A percentile compares a stretch with the other conserved stretches of the same genome.
phyloP scores from a whole-genome alignment of 345 rosid genomes.

The Populus tremula region DNA sequence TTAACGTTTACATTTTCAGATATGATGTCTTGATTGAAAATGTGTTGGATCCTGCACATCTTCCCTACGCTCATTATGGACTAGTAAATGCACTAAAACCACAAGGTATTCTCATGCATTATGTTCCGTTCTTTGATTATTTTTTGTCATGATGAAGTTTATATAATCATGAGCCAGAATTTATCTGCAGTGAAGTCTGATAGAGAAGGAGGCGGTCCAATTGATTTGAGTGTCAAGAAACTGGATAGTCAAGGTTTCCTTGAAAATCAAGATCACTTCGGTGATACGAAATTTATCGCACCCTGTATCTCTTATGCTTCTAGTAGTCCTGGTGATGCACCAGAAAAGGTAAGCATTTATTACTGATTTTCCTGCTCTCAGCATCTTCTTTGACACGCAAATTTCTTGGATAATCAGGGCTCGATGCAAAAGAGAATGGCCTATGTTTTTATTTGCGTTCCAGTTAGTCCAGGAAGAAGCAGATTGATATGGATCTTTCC shows the following conservation, averaged over 20 bases:
- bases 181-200: constrained; percentile 56
- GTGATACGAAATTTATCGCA: constrained; percentile 52
- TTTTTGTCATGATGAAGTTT: neutral
- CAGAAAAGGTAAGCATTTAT: constrained; percentile 35
- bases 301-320: constrained; percentile 67
- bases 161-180: neutral
- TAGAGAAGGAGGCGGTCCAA: constrained; percentile 86
- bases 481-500: constrained; percentile 86
- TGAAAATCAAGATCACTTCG: constrained; percentile 57
- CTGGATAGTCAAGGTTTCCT: constrained; percentile 47
- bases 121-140: too few relatives aligned
- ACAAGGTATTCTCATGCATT: constrained; percentile 23
- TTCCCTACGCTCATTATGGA: constrained; percentile 87
- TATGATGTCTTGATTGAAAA: constrained; percentile 81
- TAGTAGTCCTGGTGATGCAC: constrained; percentile 31
- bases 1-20: constrained; percentile 40
- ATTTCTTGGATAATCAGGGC: constrained; percentile 22
- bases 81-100: constrained; percentile 44
- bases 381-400: too few relatives aligned
- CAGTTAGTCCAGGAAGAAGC: constrained; percentile 84
- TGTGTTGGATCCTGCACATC: constrained; percentile 93
- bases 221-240: constrained; percentile 51
- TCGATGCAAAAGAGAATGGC: constrained; percentile 35
- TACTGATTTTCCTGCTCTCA: too few relatives aligned
- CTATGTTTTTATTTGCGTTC: constrained; percentile 77